A percentile compares a stretch with the other conserved stretches of the same genome.
Conservation (phyloP, 2,329 filamentous ascomycete species). For the Camptophora hylomeconis region DNA sequence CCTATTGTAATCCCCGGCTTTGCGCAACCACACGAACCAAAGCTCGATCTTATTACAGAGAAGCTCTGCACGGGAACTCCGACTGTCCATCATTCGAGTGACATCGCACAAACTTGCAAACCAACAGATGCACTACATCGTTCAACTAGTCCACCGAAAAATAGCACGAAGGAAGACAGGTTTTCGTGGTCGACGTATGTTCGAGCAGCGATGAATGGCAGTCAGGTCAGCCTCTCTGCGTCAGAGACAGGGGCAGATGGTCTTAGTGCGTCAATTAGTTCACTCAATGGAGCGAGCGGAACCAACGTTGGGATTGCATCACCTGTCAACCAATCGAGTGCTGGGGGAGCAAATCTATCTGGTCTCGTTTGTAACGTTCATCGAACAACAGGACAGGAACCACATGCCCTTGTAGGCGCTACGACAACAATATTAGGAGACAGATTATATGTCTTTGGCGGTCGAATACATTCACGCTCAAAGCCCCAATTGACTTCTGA, state of each 20-base stretch:
- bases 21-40: conserved; percentile 17
- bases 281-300: conserved; percentile 5
- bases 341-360: conserved; percentile 47
- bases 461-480: conserved; percentile 71
- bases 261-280: conserved; percentile 6
- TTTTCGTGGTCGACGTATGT: conserved; percentile 1
- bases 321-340: conserved; percentile 8
- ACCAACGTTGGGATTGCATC: conserved; percentile 12
- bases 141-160: conserved; percentile 5
- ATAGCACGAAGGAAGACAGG: conserved; percentile 8
- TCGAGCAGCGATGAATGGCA: conserved; percentile 15
- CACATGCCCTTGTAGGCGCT: conserved; percentile 80
- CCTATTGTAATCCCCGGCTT: conserved; percentile 21
- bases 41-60: conserved; percentile 10
- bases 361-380: conserved; percentile 57
- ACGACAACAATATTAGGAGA: conserved; percentile 92
- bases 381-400: conserved; percentile 80
- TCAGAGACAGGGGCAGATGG: conserved; percentile 16
- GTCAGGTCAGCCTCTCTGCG: conserved; percentile 16
- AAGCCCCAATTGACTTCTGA: conserved; percentile 77
- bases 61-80: conserved; percentile 6
- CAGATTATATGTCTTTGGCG: conserved; percentile 93
- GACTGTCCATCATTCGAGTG: conserved; percentile 9
- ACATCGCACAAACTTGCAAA: conserved; percentile 4
- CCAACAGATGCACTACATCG: conserved; percentile 3